Conservation (phyloP, 164 flowering plant species). For the Nymphaea colorata region DNA sequence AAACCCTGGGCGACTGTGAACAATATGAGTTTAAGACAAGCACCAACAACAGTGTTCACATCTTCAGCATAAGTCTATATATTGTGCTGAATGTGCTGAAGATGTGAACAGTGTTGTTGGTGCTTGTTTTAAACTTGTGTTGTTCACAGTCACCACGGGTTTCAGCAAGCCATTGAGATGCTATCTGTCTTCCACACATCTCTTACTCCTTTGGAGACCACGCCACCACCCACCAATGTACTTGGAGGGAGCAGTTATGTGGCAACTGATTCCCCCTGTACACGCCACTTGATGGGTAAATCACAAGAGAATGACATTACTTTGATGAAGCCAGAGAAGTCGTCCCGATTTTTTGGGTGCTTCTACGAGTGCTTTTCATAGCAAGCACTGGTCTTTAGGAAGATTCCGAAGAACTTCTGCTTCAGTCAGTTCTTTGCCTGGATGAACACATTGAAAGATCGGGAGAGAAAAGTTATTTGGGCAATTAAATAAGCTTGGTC, state of each 20-base stretch:
- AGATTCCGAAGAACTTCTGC: no score
- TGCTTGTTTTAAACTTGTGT: no score
- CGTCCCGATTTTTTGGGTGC: constrained; percentile 8
- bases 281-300: constrained; percentile 10
- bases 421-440: no score
- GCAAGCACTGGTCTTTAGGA: not conserved
- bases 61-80: no score
- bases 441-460: no score
- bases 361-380: constrained; percentile 10
- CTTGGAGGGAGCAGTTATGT: constrained; percentile 1
- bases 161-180: constrained; percentile 22
- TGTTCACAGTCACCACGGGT: constrained; percentile 30
- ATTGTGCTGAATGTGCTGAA: no score
- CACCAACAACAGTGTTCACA: no score
- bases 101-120: no score
- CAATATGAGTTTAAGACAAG: no score
- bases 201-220: constrained; percentile 5
- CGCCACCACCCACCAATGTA: constrained; percentile 4
- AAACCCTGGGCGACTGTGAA: constrained; percentile 37
- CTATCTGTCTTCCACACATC: constrained; percentile 13
- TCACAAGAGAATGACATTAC: constrained; percentile 4
- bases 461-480: no score
- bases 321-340: constrained; percentile 4
- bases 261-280: constrained; percentile 12
- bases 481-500: no score